Base-by-base conservation (phyloP, 768 basidiomycete genomes). In the Hemileccinum rubropunctum region DNA sequence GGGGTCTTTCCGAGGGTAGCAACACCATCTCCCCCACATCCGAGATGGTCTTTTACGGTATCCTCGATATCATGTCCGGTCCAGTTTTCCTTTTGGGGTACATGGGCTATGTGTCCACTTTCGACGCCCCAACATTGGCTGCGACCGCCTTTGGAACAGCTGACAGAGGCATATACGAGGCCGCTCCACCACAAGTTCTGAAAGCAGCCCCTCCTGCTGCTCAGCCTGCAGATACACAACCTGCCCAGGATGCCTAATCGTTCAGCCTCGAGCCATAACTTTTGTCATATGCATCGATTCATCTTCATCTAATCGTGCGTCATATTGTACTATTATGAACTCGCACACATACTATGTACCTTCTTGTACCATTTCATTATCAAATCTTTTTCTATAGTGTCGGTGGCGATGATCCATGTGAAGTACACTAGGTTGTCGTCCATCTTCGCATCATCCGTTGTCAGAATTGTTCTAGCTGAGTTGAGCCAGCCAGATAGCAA, bases 401-500 rank as follows among this genome's bases (percentile, higher is more conserved):
- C n/a, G n/a, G 23, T 23, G 23, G 23, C 23, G 23, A 6, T 23
- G 23, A 23, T 6, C 23, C 23, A 23, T 23, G 23, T 23, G 3
- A 3, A 23, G n/a, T n/a, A 23, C 23, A 23, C 28, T 8, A 8
- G 26, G 20, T 35, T 37, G 6, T 39, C 42, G 32, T 50, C 18
- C n/a, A n/a, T n/a, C n/a, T n/a, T n/a, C n/a, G n/a, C 15, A n/a
- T 11, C 35, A 36, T 15, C 23, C 23, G 23, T 6, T 23, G 23
- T 23, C 23, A 23, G 23, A 36, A 36, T 15, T 6, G 35, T n/a
- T 11, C 6, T 6, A n/a, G 3, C 35, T 36, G 15, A 15, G 4
- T 6, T 33, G 17, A 36, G 84, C 74, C 86, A 69, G 81, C 88
- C 52, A 75, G 86, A 64, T 80, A 89, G 67, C 87, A 88, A 78